Base-by-base conservation (phyloP, 1,284 basidiomycete species). In the Microbotryum intermedium region DNA sequence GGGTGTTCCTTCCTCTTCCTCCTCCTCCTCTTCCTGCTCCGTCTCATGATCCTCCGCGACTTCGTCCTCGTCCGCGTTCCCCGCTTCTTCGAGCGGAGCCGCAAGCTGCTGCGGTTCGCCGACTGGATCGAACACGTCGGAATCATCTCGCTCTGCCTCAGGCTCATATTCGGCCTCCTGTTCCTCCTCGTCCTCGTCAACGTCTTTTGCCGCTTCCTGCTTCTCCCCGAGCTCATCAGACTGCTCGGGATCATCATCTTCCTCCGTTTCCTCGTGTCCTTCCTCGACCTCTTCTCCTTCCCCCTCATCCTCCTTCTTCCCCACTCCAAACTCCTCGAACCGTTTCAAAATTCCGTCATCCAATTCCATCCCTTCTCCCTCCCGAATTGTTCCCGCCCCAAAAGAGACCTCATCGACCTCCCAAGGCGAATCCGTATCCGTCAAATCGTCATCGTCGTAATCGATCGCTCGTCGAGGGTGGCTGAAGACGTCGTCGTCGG, bases 391-490 rank as follows among this genome's bases (percentile, higher is more conserved):
- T 1, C 34, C 34, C 34, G 34, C 34, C 34, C 16, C 34, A 18
- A 60, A 26, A 6, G 54, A 62, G 21, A 9, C 49, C 30, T 56
- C 56, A 8, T 58, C 60, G 5, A 28, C 25, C 9, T 25, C 50
- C 25, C 23, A 48, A 29, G 58, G 58, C 25, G 59, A 55, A 16
- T 60, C 64, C 23, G 49, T 60, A 23, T 66, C 65, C 6, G 58
- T 64, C n/a, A 64, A 20, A 44, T 66, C 65, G 26, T 59, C 59
- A 4, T 50, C 44, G 21, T 53, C 45, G 39, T 58, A 64, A 16
- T 30, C 50, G 9, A 51, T 51, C n/a, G 50, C 50, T 23, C 50
- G 34, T 4, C 34, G 34, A 13, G 34, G 34, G 34, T 18, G 34
- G 34, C 10, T 9, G 11, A 18, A 39, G 0, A 39, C 18, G 34